Evolutionary conservation across 306 rosid species (phyloP).

Genomic region (Gillenia trifoliata): DNA sequence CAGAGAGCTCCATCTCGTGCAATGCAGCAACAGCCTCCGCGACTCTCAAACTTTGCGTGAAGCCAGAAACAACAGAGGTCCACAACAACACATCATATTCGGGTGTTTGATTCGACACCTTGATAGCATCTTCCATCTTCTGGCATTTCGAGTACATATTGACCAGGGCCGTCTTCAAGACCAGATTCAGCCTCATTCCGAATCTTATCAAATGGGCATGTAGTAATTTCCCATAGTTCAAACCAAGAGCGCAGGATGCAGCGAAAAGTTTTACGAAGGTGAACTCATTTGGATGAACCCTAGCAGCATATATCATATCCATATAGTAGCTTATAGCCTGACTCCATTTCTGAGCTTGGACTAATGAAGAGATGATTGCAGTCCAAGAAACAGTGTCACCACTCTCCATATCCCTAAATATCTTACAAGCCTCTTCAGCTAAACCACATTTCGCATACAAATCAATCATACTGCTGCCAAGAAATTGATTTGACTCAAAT

Average conservation of each 20-base stretch:
- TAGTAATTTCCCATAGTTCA: slow-evolving; percentile 46
- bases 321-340: slow-evolving; percentile 38
- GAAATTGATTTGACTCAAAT: slow-evolving; percentile 38
- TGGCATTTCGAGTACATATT: slow-evolving; percentile 54
- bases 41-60: slow-evolving; percentile 35
- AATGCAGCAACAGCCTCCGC: slow-evolving; percentile 46
- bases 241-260: slow-evolving; percentile 29
- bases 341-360: slow-evolving; percentile 44
- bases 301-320: slow-evolving; percentile 34
- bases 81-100: slow-evolving; percentile 57
- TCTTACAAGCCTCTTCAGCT: slow-evolving; percentile 30
- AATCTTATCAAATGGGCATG: slow-evolving; percentile 47
- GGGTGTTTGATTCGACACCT: slow-evolving; percentile 50
- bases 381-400: slow-evolving; percentile 64
- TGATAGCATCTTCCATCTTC: slow-evolving; percentile 42
- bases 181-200: slow-evolving; percentile 49
- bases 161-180: slow-evolving; percentile 58
- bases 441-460: slow-evolving; percentile 43
- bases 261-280: slow-evolving; percentile 57
- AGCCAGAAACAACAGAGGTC: slow-evolving; percentile 58
- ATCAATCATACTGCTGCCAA: slow-evolving; percentile 46
- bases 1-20: slow-evolving; percentile 43
- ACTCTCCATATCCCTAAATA: slow-evolving; percentile 32
- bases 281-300: slow-evolving; percentile 52
- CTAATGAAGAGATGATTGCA: slow-evolving; percentile 54